Evolutionary conservation across 1,284 basidiomycete species (phyloP), one percentile per base, ranked within the genome.

Genomic region (Schizophyllum amplum): DNA sequence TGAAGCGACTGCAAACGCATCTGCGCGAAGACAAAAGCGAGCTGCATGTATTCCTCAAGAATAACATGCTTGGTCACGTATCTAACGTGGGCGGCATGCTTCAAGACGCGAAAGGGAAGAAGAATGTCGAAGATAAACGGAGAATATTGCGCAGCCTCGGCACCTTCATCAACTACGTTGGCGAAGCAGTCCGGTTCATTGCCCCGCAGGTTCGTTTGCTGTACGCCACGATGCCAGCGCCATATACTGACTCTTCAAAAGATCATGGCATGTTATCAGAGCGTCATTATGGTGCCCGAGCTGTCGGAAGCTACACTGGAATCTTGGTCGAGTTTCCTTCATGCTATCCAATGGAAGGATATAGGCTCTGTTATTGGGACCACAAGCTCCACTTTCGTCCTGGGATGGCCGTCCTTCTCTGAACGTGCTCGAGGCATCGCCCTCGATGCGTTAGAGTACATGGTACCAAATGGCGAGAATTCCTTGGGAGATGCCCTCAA

Each of bases 251-350:
- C 2, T 23, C 13, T 49, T 57, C 65, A 55, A 15, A 63, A 97
- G 93, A 88, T 99, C 64, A 94, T 99, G 87, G 94, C 96, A 0
- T 94, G 90, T n/a, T 80, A 99, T 48, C 96, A 98, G 72, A 93
- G 90, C 20, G 92, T 89, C 68, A 78, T 98, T 5, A 74, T 77
- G 48, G 77, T 87, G 7, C 79, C 81, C 0, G 87, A 88, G 56
- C 77, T 99, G 4, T 81, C 90, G 1, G 81, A 89, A 57, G 84
- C 86, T 4, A 91, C 93, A 0, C 77, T 99, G 1, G 75, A 83
- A 47, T 92, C 87, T 52, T 98, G 95, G 94, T 71, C 81, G 56
- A 77, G 75, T 20, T 97, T 98, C 70, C 75, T 98, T 62, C 81
- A 75, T 5, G 86, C 84, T 0, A 72, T 98, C 47, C 75, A 78